Conservation (phyloP, 2,329 filamentous ascomycete species). For the Neofusicoccum ribis region DNA sequence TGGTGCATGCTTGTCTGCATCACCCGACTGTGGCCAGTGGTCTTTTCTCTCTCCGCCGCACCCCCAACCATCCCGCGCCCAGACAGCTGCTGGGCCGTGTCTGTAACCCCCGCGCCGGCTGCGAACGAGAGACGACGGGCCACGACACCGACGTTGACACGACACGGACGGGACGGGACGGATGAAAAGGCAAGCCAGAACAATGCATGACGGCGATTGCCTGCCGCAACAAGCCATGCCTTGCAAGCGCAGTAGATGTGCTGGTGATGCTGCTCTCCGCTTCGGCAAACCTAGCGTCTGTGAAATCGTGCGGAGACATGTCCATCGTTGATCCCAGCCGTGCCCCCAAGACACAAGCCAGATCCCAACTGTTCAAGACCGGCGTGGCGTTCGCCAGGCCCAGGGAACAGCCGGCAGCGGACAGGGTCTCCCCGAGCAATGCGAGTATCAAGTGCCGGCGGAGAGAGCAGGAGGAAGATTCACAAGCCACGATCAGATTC, state of each 20-base stretch:
- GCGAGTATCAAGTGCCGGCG: too few species aligned
- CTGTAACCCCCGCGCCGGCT: background rate
- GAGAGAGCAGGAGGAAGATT: background rate
- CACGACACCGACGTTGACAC: background rate
- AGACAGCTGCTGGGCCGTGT: background rate
- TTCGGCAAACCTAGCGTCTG: background rate
- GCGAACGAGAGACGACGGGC: background rate
- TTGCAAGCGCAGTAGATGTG: background rate
- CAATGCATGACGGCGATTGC: background rate
- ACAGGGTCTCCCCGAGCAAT: background rate
- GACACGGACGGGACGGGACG: background rate
- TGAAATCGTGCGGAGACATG: background rate
- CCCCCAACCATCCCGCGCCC: background rate
- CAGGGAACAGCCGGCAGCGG: background rate
- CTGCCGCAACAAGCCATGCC: background rate
- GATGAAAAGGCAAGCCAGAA: background rate
- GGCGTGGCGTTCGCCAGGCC: background rate
- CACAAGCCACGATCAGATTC: background rate
- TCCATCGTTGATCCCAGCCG: background rate
- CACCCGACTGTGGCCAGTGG: background rate
- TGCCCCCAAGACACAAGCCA: background rate
- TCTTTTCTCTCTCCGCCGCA: background rate
- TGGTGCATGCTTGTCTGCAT: background rate
- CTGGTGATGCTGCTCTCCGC: background rate
- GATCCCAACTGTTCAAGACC: background rate